phyloP scores from a whole-genome alignment of 805 yeast genomes.

The Teunomyces cretensis region DNA sequence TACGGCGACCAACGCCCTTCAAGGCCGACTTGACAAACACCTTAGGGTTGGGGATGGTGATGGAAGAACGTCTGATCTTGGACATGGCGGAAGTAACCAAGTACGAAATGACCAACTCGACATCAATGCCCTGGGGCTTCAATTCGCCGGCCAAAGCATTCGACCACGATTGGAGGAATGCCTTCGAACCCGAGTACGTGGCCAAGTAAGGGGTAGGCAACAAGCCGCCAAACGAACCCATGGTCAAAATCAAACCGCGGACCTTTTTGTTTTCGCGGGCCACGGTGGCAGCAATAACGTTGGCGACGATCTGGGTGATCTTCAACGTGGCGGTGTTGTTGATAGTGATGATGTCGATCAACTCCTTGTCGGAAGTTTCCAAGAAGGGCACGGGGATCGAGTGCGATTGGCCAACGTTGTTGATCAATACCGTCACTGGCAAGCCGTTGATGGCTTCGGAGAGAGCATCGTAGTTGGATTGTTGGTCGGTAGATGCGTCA shows the following conservation, averaged over 20 bases:
- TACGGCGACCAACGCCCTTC: conserved; percentile 71
- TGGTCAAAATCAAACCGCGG: conserved; percentile 81
- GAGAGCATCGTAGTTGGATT: conserved; percentile 56
- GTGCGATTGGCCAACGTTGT: conserved; percentile 95
- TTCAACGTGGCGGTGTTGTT: conserved; percentile 83
- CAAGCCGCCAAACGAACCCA: conserved; percentile 97
- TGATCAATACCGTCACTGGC: conserved; percentile 74
- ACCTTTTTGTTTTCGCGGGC: conserved; percentile 35
- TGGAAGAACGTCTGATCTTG: conserved; percentile 76
- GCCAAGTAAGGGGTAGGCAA: conserved; percentile 91
- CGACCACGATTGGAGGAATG: conserved; percentile 93
- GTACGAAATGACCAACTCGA: conserved; percentile 81
- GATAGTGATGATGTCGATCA: conserved; percentile 77
- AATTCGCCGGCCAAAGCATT: conserved; percentile 86
- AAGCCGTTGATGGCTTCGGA: conserved; percentile 46
- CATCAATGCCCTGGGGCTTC: conserved; percentile 68
- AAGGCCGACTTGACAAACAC: conserved; percentile 74
- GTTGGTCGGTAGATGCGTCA: conserved; percentile 69
- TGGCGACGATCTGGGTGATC: conserved; percentile 77
- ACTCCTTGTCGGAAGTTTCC: conserved; percentile 74
- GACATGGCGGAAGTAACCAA: conserved; percentile 96
- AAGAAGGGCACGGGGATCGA: conserved; percentile 91
- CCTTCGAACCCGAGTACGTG: conserved; percentile 93
- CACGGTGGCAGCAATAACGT: conserved; percentile 60
- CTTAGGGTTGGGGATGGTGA: conserved; percentile 78